Percentiles rank a stretch among this genome's conserved stretches.
Evolutionary conservation across 495 filamentous ascomycete species (phyloP).

Genomic region (Hyaloscypha finlandica): DNA sequence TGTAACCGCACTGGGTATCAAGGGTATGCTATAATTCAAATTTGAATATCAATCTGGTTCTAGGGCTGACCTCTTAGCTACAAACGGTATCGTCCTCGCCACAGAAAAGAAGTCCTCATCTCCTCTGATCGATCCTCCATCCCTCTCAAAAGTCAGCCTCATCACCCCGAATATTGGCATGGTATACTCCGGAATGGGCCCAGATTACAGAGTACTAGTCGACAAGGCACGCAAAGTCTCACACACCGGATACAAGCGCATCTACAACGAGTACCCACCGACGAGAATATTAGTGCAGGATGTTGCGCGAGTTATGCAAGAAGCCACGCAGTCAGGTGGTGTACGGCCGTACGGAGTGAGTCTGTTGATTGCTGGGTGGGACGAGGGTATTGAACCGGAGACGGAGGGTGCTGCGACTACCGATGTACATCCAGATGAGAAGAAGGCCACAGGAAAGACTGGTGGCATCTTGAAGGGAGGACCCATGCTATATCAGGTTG

Average conservation of each 20-base stretch:
- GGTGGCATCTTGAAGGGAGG: conserved; percentile 95
- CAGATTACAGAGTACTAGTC: conserved; percentile 95
- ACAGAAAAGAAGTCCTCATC: conserved; percentile 99
- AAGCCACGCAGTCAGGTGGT: conserved; percentile 96
- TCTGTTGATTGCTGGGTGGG: conserved; percentile 95
- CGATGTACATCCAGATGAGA: conserved; percentile 60
- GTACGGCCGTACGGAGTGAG: conserved; percentile 98
- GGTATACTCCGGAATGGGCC: conserved; percentile 99
- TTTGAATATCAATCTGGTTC: not conserved
- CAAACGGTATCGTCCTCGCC: conserved; percentile 97
- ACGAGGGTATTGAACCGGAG: conserved; percentile 90
- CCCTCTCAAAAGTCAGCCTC: conserved; percentile 94
- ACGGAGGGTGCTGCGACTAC: conserved; percentile 43
- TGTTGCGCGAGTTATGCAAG: conserved; percentile 96
- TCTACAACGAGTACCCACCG: conserved; percentile 99
- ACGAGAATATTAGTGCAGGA: conserved; percentile 99
- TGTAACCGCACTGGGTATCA: conserved; percentile 96
- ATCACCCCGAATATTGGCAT: conserved; percentile 99
- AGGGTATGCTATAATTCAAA: conserved; percentile 60
- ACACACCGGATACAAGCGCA: conserved; percentile 99
- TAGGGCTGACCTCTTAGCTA: conserved; percentile 57
- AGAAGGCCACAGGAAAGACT: conserved; percentile 78
- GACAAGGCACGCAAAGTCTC: conserved; percentile 98
- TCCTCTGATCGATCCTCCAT: conserved; percentile 88
- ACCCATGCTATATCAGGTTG: conserved; percentile 96